Evolutionary conservation across 768 basidiomycete species (phyloP).

Genomic region (Imleria badia): DNA sequence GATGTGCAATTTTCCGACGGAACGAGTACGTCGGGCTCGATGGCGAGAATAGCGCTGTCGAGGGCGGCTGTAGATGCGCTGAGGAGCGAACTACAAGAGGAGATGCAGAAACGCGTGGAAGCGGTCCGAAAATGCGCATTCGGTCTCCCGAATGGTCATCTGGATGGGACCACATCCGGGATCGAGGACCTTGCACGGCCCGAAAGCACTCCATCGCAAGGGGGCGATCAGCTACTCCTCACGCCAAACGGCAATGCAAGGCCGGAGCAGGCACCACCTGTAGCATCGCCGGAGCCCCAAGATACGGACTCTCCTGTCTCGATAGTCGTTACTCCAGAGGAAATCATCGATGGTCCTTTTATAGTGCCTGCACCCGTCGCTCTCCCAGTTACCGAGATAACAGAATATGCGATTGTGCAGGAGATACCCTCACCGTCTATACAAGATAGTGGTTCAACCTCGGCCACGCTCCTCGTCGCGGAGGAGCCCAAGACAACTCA

Average conservation of each 20-base stretch:
- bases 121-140: constrained; percentile 11
- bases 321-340: not conserved
- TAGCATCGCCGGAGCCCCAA: not conserved
- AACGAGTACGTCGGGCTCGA: constrained; percentile 39
- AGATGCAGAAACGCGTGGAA: constrained; percentile 50
- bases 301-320: not conserved
- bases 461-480: constrained; percentile 10
- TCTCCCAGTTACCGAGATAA: not conserved
- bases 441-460: constrained; percentile 3
- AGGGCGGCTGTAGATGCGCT: constrained; percentile 51
- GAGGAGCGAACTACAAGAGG: constrained; percentile 55
- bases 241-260: not conserved
- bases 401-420: not conserved
- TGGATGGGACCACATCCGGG: not conserved
- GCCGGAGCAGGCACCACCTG: not conserved
- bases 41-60: constrained; percentile 52
- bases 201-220: not conserved
- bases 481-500: constrained; percentile 8
- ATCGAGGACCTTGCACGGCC: not conserved
- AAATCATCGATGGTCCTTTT: constrained; percentile 12
- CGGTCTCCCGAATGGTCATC: not conserved
- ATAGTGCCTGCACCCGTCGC: not conserved
- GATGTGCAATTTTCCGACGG: constrained; percentile 24
- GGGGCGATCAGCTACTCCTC: not conserved
- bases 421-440: not conserved